phyloP scores from a whole-genome alignment of 352 stramenopile genomes.

The Globisporangium iwayamae region DNA sequence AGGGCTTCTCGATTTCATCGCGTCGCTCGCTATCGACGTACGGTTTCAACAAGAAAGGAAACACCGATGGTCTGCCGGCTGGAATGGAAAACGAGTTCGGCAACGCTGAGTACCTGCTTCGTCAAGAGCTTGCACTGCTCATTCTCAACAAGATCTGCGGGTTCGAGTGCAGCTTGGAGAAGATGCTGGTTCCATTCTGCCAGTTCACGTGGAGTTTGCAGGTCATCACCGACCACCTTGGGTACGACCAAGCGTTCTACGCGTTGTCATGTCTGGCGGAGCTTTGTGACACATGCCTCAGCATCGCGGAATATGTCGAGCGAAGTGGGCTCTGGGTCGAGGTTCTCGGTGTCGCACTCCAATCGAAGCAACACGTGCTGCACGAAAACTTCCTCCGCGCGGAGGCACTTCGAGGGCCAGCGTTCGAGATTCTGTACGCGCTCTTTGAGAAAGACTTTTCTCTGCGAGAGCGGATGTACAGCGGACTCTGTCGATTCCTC shows the following conservation, averaged over 20 bases:
- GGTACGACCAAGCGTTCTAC: conserved; percentile 78
- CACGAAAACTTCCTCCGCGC: conserved; percentile 79
- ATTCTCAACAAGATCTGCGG: conserved; percentile 83
- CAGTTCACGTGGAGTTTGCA: conserved; percentile 79
- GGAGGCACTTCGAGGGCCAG: conserved; percentile 66
- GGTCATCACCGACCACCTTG: conserved; percentile 77
- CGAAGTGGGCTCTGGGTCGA: conserved; percentile 75
- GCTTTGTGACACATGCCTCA: conserved; percentile 71
- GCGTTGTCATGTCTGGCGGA: conserved; percentile 73
- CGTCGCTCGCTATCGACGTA: conserved; percentile 70
- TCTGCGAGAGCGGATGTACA: conserved; percentile 74
- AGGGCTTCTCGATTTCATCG: conserved; percentile 73
- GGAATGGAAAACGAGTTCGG: conserved; percentile 71
- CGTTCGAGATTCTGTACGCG: conserved; percentile 81
- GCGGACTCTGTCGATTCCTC: conserved; percentile 62
- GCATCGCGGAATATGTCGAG: conserved; percentile 73
- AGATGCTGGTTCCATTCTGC: conserved; percentile 71
- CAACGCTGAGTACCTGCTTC: conserved; percentile 69
- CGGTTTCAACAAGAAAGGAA: conserved; percentile 57
- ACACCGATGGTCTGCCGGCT: conserved; percentile 25
- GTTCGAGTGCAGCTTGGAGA: conserved; percentile 65
- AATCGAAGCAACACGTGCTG: conserved; percentile 75
- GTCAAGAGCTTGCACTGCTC: conserved; percentile 69
- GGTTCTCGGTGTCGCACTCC: conserved; percentile 71
- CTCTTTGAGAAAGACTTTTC: conserved; percentile 68